These are phyloP conservation scores for Globisporangium radiosum DNA, from an alignment of 352 stramenopile genomes.

Conservation along the genomic window DNA sequence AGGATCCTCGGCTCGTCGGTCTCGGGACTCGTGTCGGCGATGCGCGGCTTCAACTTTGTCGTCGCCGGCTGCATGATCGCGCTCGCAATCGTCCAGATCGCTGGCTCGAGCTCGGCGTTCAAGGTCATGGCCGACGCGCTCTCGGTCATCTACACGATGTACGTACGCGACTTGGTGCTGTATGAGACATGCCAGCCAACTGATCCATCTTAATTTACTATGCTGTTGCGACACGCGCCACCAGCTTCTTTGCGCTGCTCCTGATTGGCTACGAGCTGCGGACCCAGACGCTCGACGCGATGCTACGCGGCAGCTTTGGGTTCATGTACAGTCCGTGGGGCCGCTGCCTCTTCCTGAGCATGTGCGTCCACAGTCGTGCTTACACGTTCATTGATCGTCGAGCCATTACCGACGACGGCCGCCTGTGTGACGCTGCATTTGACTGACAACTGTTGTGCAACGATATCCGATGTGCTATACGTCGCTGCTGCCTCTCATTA, in stretches of 20 bases:
- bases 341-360: conserved; percentile 81
- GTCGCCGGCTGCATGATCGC: conserved; percentile 72
- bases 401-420: too few species aligned
- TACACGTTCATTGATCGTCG: too few species aligned
- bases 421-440: too few species aligned
- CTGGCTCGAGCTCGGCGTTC: conserved; percentile 59
- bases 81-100: conserved; percentile 61
- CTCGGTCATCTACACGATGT: conserved; percentile 86
- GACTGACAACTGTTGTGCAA: too few species aligned
- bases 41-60: conserved; percentile 71
- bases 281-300: conserved; percentile 54
- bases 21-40: conserved; percentile 65
- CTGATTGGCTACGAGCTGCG: conserved; percentile 82
- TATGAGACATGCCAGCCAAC: too few species aligned
- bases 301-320: conserved; percentile 73
- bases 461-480: too few species aligned
- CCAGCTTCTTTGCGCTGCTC: conserved; percentile 78
- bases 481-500: too few species aligned
- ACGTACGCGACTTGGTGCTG: too few species aligned
- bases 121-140: conserved; percentile 69
- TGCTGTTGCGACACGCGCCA: not conserved
- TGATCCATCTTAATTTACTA: not conserved
- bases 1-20: conserved; percentile 81
- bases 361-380: conserved; percentile 34
- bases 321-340: conserved; percentile 89